Conservation (phyloP, 345 rosid genomes). For the Pistacia integerrima region DNA sequence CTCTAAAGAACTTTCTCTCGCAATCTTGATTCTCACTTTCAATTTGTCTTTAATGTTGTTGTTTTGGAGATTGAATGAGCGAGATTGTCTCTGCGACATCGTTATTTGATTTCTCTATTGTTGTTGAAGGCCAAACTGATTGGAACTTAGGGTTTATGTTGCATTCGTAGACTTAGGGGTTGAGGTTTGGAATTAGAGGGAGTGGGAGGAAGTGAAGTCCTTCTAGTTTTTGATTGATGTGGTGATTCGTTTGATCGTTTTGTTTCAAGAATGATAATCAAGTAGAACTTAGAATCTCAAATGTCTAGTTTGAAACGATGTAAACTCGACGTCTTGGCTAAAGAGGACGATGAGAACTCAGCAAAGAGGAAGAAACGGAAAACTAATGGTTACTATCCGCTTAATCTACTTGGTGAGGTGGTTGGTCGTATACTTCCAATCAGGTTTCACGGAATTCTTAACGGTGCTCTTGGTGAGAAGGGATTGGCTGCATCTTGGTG, state of each 20-base stretch:
- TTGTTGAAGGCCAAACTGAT: not conserved
- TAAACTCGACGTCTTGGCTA: slow-evolving; percentile 43
- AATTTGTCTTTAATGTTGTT: no score
- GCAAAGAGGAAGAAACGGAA: slow-evolving; percentile 59
- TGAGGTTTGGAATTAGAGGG: slow-evolving; percentile 12
- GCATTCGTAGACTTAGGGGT: slow-evolving; percentile 21
- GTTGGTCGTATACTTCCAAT: slow-evolving; percentile 68
- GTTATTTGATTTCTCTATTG: not conserved
- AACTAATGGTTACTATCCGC: slow-evolving; percentile 62
- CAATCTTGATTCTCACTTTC: no score
- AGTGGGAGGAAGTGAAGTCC: not conserved
- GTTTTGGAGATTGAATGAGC: not conserved
- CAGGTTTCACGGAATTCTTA: slow-evolving; percentile 41
- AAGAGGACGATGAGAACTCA: slow-evolving; percentile 48
- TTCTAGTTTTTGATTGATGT: slow-evolving; percentile 17
- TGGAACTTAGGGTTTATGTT: slow-evolving; percentile 51
- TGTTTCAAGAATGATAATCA: slow-evolving; percentile 69
- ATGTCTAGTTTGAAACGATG: slow-evolving; percentile 83
- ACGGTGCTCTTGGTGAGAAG: slow-evolving; percentile 29
- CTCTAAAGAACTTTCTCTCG: no score
- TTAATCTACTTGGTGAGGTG: slow-evolving; percentile 66
- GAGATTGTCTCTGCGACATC: not conserved
- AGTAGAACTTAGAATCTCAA: slow-evolving; percentile 82
- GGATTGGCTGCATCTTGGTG: slow-evolving; percentile 70
- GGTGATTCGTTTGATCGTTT: slow-evolving; percentile 24